Evolutionary conservation across 2,329 filamentous ascomycete species (phyloP).

Genomic region (Ceratocystis albifundus): DNA sequence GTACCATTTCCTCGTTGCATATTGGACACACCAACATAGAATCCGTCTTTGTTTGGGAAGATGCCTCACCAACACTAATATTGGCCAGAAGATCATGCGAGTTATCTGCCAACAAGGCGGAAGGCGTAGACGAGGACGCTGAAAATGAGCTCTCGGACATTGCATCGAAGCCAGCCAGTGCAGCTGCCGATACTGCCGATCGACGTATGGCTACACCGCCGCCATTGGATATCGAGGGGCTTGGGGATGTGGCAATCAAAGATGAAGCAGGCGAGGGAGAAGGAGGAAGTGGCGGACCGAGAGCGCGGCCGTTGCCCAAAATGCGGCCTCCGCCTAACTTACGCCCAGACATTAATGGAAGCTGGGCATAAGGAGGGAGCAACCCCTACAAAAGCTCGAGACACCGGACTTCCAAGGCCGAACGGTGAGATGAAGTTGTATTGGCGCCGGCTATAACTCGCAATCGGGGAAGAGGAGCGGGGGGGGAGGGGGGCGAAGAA

Average conservation of each 20-base stretch:
- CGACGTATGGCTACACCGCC: neutral
- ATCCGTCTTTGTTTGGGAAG: slow-evolving; percentile 39
- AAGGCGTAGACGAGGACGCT: slow-evolving; percentile 50
- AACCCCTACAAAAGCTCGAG: neutral
- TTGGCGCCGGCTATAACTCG: neutral
- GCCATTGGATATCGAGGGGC: slow-evolving; percentile 13
- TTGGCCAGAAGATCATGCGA: slow-evolving; percentile 70
- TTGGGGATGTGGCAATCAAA: slow-evolving; percentile 18
- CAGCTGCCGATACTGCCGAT: neutral
- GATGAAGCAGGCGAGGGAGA: slow-evolving; percentile 35
- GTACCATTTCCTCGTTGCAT: slow-evolving; percentile 93
- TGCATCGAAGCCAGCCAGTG: neutral
- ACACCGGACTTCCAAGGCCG: neutral
- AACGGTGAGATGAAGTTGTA: neutral
- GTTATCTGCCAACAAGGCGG: slow-evolving; percentile 56
- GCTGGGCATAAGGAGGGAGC: slow-evolving; percentile 20
- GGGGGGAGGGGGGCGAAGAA: neutral
- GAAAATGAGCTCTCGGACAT: slow-evolving; percentile 35
- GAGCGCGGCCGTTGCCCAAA: slow-evolving; percentile 71
- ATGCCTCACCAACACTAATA: slow-evolving; percentile 55
- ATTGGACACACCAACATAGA: slow-evolving; percentile 85
- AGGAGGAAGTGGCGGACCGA: slow-evolving; percentile 48
- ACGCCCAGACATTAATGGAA: slow-evolving; percentile 57
- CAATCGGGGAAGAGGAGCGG: neutral
- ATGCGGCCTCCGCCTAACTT: slow-evolving; percentile 88